Evolutionary conservation across 2,329 filamentous ascomycete genomes (phyloP).

Genomic region (Chrysoporthe austroafricana): DNA sequence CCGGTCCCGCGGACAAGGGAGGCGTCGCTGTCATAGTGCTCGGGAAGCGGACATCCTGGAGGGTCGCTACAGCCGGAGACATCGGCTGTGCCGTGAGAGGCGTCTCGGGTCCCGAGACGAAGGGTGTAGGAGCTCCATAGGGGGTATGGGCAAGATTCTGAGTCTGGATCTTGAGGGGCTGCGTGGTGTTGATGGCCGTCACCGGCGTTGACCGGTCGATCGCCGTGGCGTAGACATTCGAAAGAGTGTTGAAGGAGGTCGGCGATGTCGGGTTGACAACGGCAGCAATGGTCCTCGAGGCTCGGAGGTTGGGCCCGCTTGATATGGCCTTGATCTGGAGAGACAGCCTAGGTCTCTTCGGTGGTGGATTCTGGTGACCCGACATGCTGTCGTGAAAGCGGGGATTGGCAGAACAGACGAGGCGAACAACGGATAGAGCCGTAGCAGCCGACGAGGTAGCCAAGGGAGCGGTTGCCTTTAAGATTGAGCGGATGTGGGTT

Average conservation of each 20-base stretch:
- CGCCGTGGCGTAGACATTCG: slow-evolving; percentile 66
- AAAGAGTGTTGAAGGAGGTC: slow-evolving; percentile 68
- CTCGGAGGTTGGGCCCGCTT: slow-evolving; percentile 42
- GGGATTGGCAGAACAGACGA: neutral
- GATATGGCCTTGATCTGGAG: slow-evolving; percentile 50
- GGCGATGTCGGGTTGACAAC: slow-evolving; percentile 61
- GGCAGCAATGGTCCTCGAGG: slow-evolving; percentile 48
- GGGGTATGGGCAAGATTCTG: slow-evolving; percentile 39
- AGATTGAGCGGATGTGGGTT: neutral
- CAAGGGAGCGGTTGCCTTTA: slow-evolving; percentile 13
- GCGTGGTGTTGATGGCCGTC: slow-evolving; percentile 52
- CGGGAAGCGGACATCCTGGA: slow-evolving; percentile 50
- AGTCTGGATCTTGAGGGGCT: slow-evolving; percentile 44
- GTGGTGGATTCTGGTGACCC: slow-evolving; percentile 37
- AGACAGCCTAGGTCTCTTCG: slow-evolving; percentile 59
- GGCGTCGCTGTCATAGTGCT: slow-evolving; percentile 66
- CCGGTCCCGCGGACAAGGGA: slow-evolving; percentile 57
- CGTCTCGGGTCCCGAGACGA: slow-evolving; percentile 55
- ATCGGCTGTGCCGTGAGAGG: slow-evolving; percentile 55
- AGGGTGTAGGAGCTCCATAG: slow-evolving; percentile 47
- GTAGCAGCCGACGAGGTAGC: neutral
- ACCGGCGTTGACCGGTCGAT: slow-evolving; percentile 62
- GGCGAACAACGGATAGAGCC: slow-evolving; percentile 9
- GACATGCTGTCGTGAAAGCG: slow-evolving; percentile 25
- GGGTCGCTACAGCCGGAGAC: slow-evolving; percentile 49